phyloP scores from a whole-genome alignment of 768 basidiomycete genomes.

The Lentinula boryana region DNA sequence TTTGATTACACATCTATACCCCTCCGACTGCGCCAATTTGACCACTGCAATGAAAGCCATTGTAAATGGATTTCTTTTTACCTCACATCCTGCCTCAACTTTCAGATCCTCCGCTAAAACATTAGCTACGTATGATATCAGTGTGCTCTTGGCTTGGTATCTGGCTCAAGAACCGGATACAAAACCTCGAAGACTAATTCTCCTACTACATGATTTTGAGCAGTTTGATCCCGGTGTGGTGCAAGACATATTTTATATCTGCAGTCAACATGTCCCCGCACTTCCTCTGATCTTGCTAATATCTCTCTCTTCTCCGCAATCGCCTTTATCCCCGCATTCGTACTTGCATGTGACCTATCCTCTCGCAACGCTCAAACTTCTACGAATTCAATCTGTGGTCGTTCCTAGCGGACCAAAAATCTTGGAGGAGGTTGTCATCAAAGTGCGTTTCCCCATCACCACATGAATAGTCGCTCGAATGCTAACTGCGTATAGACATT shows the following conservation, averaged over 20 bases:
- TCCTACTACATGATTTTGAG: slow-evolving; percentile 72
- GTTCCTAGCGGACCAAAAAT: slow-evolving; percentile 43
- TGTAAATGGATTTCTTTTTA: slow-evolving; percentile 46
- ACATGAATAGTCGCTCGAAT: background rate
- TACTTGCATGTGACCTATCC: slow-evolving; percentile 59
- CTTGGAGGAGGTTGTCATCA: slow-evolving; percentile 47
- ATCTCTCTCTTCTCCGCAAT: slow-evolving; percentile 49
- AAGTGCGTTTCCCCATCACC: slow-evolving; percentile 29
- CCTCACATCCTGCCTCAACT: slow-evolving; percentile 11
- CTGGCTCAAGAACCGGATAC: slow-evolving; percentile 17
- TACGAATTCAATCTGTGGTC: slow-evolving; percentile 47
- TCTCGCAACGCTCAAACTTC: slow-evolving; percentile 48
- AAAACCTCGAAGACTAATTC: slow-evolving; percentile 32
- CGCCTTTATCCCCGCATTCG: slow-evolving; percentile 32
- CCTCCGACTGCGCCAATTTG: slow-evolving; percentile 51
- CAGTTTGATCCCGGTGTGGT: slow-evolving; percentile 57
- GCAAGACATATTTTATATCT: slow-evolving; percentile 67
- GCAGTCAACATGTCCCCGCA: slow-evolving; percentile 46
- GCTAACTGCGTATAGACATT: slow-evolving; percentile 41
- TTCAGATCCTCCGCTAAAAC: slow-evolving; percentile 29
- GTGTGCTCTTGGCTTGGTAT: slow-evolving; percentile 57
- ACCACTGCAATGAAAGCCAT: slow-evolving; percentile 48
- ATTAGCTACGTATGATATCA: slow-evolving; percentile 58
- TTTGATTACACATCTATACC: slow-evolving; percentile 45
- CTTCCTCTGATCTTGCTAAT: slow-evolving; percentile 66